A percentile compares a stretch with the other conserved stretches of the same genome.
Conservation (phyloP, 768 basidiomycete species). For the Calvatia gigantea region DNA sequence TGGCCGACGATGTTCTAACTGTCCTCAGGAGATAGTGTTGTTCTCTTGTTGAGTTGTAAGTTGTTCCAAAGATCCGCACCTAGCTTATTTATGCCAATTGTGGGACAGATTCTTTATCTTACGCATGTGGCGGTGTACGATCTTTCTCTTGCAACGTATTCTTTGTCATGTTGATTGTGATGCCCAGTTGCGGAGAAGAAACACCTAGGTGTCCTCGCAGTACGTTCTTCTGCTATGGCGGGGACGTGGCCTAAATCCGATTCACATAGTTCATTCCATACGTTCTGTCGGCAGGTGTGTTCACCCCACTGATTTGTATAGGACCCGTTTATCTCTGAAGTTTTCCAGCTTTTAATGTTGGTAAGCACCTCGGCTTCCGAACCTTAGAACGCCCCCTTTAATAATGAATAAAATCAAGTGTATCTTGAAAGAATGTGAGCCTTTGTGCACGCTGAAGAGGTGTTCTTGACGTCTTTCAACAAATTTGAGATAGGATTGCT, state of each 20-base stretch:
- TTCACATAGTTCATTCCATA: constrained; percentile 1
- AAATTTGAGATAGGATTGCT: background rate
- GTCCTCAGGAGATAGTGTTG: constrained; percentile 2
- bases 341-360: background rate
- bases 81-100: background rate
- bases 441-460: background rate
- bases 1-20: background rate
- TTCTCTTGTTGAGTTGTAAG: background rate
- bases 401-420: background rate
- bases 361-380: background rate
- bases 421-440: constrained; percentile 1
- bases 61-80: background rate
- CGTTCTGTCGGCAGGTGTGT: background rate
- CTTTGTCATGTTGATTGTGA: background rate
- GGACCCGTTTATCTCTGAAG: background rate
- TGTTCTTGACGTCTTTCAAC: no score
- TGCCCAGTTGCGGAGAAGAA: constrained; percentile 1
- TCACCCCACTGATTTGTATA: background rate
- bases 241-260: background rate
- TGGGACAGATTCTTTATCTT: background rate
- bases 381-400: background rate
- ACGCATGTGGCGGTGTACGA: constrained; percentile 6
- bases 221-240: background rate
- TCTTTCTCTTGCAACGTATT: no score
- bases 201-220: background rate